These are phyloP conservation scores for Solanum medicagineum DNA, from an alignment of 257 asterid species.

Conservation along the genomic window DNA sequence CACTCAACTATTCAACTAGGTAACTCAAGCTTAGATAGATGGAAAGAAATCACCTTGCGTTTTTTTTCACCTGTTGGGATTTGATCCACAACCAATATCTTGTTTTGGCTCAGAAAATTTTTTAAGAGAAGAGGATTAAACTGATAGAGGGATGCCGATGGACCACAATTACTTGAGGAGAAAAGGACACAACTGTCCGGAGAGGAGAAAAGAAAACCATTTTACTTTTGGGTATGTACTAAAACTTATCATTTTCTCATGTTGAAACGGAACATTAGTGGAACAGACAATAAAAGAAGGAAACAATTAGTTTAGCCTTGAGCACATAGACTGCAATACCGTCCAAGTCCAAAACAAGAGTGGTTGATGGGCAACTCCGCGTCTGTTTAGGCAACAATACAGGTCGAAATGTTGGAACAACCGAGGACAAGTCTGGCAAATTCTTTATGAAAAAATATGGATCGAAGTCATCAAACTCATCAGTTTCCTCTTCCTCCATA, in stretches of 20 bases:
- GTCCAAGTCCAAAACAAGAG: conserved; percentile 91
- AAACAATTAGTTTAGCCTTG: not conserved
- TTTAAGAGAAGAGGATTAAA: not conserved
- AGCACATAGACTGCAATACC: conserved; percentile 32
- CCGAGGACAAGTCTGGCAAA: conserved; percentile 70
- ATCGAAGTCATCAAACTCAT: conserved; percentile 87
- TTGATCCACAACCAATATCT: not conserved
- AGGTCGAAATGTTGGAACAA: conserved; percentile 80
- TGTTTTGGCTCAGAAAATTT: not conserved
- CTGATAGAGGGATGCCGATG: not conserved
- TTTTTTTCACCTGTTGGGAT: not conserved
- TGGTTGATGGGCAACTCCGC: conserved; percentile 90
- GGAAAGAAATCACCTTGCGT: not conserved
- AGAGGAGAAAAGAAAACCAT: not conserved
- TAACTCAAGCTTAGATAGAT: not conserved
- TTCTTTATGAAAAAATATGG: conserved; percentile 85
- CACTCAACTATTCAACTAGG: not conserved
- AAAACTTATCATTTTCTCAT: not conserved
- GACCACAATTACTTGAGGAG: not conserved
- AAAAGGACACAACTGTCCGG: not conserved
- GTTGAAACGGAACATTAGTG: not conserved
- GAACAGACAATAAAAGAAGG: not conserved
- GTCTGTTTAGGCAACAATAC: conserved; percentile 78
- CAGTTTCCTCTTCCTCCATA: conserved; percentile 59
- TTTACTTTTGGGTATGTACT: not conserved